Base-by-base conservation (phyloP, 495 filamentous ascomycete species). In the Penicillium cinerascens region DNA sequence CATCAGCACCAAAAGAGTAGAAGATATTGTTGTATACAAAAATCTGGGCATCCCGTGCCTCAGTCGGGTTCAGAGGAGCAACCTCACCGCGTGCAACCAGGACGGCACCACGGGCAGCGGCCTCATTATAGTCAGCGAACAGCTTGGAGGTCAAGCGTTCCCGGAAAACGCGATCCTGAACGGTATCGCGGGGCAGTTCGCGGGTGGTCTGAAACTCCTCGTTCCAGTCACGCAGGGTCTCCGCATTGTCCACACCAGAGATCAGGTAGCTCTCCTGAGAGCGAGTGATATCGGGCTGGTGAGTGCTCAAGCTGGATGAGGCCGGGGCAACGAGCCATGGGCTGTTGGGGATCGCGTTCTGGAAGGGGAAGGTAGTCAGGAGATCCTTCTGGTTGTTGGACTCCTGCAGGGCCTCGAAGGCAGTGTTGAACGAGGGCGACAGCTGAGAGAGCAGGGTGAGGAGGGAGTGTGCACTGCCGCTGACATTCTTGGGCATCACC, bases 11-110 rank as follows among this genome's bases (percentile, higher is more conserved):
- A 62, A 96, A 97, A 3, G 93, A 97, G 77, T 92, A 97, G 77
- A 99, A 99, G 51, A 99, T 87, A 71, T 97, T 97, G 76, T 97
- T 97, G 73, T 97, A 97, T 15, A 99, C 91, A 65, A 96, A 99
- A 55, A 99, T 99, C 73, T 97, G 95, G 3, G 95, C 95, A 68
- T 97, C 91, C 42, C 77, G 81, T 44, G 76, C 84, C 70, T 99
- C 95, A 1, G 92, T 97, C 8, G 95, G 95, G 71, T 99, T 99
- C 45, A 99, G 73, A n/a, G 95, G 91, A 29, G 91, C 87, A 47
- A 99, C 85, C 68, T 99, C 95, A 33, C 92, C 95, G 49, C 88
- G 83, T 21, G 91, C 92, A 51, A 99, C 91, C 39, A 97, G 72
- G 27, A 96, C 86, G n/a, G 92, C 95, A 44, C 95, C 95, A 37